Base-by-base conservation (phyloP, 1,139 yeast genomes). In the Lodderomyces jiufengensis region DNA sequence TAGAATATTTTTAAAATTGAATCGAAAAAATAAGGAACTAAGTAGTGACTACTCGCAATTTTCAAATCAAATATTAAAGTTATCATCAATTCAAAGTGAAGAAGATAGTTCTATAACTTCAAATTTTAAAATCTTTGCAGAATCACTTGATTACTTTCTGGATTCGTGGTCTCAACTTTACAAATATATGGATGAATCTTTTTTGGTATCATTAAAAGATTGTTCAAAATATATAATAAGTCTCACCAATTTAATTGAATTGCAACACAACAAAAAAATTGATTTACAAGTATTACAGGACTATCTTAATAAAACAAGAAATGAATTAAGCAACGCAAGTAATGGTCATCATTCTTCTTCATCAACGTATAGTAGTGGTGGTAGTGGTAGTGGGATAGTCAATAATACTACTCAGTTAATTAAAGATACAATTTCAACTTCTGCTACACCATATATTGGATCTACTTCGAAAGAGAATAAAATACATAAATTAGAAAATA, bases 191-290 rank as follows among this genome's bases (percentile, higher is more conserved):
- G 97, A 92, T 51, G 85, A 80, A 46, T 82, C 87, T 29, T 92
- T 87, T 50, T 67, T 88, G 38, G 86, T 87, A 2, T 78, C 95
- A 4, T 63, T 92, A 46, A 82, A 85, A 47, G 97, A 92, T 57
- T 73, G 94, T 61, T 87, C 92, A 45, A 90, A 85, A 59, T 92
- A 88, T 52, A 81, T 90, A 35, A 71, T 76, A 28, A 78, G 92
- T 23, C 70, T 92, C 48, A 84, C 87, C 47, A 77, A 75, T 41
- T 65, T 90, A 45, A 76, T 92, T 40, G 90, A 84, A 52, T 70
- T 85, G 38, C 87, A 92, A 46, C 98, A 92, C 52, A 92, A 87
- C 54, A 90, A 90, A 57, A 90, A 85, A 48, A 76, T 90, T 27
- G 98, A 92, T 57, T 78, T 84, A 50, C 97, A 92, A 53, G 95